phyloP scores from a whole-genome alignment of 805 yeast genomes.

The Millerago galiae region DNA sequence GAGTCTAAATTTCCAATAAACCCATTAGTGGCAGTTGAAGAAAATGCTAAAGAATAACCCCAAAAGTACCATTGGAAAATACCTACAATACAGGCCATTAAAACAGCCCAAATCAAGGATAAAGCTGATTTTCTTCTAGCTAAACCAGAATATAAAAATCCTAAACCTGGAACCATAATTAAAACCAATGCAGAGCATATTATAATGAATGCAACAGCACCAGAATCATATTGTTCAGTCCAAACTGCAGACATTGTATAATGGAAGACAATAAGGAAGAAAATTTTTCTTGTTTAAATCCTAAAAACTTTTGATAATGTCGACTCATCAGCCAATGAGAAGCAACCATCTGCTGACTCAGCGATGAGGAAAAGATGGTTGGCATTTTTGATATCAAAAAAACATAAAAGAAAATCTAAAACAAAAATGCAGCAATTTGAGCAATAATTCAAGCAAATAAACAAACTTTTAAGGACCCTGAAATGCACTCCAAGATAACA shows the following conservation, averaged over 20 bases:
- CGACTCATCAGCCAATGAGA: too few relatives aligned
- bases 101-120: slow-evolving; percentile 75
- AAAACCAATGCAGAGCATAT: slow-evolving; percentile 68
- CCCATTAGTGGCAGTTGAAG: slow-evolving; percentile 69
- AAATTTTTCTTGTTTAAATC: too few relatives aligned
- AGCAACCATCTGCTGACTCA: too few relatives aligned
- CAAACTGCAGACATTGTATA: slow-evolving; percentile 11
- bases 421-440: too few relatives aligned
- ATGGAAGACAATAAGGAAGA: too few relatives aligned
- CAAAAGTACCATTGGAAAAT: slow-evolving; percentile 94
- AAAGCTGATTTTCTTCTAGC: slow-evolving; percentile 88
- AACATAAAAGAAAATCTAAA: too few relatives aligned
- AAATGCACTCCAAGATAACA: too few relatives aligned
- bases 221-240: slow-evolving; percentile 37
- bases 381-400: too few relatives aligned
- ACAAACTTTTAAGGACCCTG: too few relatives aligned
- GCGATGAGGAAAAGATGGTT: too few relatives aligned
- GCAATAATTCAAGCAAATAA: too few relatives aligned
- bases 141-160: slow-evolving; percentile 85
- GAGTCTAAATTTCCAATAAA: slow-evolving; percentile 83
- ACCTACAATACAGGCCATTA: slow-evolving; percentile 67
- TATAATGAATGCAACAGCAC: slow-evolving; percentile 45
- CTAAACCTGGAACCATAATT: slow-evolving; percentile 93
- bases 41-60: slow-evolving; percentile 94
- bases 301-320: too few relatives aligned